Evolutionary conservation across 805 yeast species (phyloP).

Genomic region (Spathaspora passalidarum): DNA sequence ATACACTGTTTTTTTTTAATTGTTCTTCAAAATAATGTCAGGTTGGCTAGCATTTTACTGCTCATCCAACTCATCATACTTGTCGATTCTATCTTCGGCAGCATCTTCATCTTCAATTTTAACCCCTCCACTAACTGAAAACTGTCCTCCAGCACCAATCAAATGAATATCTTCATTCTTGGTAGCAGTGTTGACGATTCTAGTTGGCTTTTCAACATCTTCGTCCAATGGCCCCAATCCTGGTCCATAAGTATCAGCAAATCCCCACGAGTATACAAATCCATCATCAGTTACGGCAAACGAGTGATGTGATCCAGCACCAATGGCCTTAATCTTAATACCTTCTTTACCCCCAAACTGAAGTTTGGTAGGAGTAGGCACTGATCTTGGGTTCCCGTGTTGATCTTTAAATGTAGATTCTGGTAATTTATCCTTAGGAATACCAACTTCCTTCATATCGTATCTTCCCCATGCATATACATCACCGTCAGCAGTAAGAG

Average conservation of each 20-base stretch:
- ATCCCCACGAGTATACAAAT: slow-evolving; percentile 92
- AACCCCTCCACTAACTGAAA: slow-evolving; percentile 82
- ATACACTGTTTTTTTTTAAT: too few species aligned
- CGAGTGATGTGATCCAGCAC: slow-evolving; percentile 91
- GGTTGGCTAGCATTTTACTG: not conserved
- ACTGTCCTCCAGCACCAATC: slow-evolving; percentile 97
- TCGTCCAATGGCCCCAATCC: slow-evolving; percentile 92
- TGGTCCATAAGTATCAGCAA: slow-evolving; percentile 93
- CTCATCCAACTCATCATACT: slow-evolving; percentile 48
- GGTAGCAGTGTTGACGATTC: slow-evolving; percentile 92
- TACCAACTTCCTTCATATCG: slow-evolving; percentile 92
- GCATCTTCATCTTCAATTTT: slow-evolving; percentile 52
- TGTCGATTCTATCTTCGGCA: slow-evolving; percentile 48
- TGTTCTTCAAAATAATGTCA: too few species aligned
- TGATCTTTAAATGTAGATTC: slow-evolving; percentile 70
- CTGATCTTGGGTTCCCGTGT: slow-evolving; percentile 76
- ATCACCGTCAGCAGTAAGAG: slow-evolving; percentile 68
- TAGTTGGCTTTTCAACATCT: slow-evolving; percentile 84
- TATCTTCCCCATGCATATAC: slow-evolving; percentile 85
- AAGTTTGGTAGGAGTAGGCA: slow-evolving; percentile 80
- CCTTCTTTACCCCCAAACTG: slow-evolving; percentile 30
- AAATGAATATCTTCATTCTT: slow-evolving; percentile 65
- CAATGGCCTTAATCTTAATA: slow-evolving; percentile 43
- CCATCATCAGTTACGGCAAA: slow-evolving; percentile 85
- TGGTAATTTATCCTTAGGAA: slow-evolving; percentile 64